Evolutionary conservation across 2,329 filamentous ascomycete genomes (phyloP).

Genomic region (Drechmeria coniospora): DNA sequence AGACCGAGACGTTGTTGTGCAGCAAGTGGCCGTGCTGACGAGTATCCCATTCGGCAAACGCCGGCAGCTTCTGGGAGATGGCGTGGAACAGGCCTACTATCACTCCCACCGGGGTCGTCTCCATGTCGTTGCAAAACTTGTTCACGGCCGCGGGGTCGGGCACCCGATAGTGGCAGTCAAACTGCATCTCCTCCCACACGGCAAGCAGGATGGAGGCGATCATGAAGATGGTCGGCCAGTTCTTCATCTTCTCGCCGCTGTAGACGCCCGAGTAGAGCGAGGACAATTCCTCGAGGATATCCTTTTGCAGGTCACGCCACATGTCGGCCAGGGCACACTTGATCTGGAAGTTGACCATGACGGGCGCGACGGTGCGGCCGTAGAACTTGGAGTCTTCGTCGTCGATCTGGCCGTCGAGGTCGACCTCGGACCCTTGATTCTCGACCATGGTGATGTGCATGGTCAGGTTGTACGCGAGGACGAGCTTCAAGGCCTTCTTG

Average conservation of each 20-base stretch:
- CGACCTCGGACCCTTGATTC: conserved; percentile 67
- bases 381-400: conserved; percentile 75
- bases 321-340: conserved; percentile 94
- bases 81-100: conserved; percentile 95
- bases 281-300: conserved; percentile 87
- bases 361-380: conserved; percentile 81
- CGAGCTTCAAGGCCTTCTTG: conserved; percentile 87
- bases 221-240: conserved; percentile 99
- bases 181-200: conserved; percentile 98
- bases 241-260: conserved; percentile 92
- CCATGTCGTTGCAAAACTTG: conserved; percentile 96
- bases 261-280: conserved; percentile 93
- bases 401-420: conserved; percentile 67
- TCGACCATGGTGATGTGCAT: conserved; percentile 90
- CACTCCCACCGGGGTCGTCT: conserved; percentile 86
- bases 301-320: conserved; percentile 96
- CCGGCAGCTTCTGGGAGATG: conserved; percentile 89
- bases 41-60: conserved; percentile 89
- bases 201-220: conserved; percentile 81
- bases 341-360: conserved; percentile 99
- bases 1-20: conserved; percentile 81
- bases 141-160: conserved; percentile 71
- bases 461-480: conserved; percentile 90
- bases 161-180: conserved; percentile 91
- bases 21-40: conserved; percentile 79